Evolutionary conservation across 2,329 filamentous ascomycete species (phyloP).

Genomic region (Neofusicoccum sp.): DNA sequence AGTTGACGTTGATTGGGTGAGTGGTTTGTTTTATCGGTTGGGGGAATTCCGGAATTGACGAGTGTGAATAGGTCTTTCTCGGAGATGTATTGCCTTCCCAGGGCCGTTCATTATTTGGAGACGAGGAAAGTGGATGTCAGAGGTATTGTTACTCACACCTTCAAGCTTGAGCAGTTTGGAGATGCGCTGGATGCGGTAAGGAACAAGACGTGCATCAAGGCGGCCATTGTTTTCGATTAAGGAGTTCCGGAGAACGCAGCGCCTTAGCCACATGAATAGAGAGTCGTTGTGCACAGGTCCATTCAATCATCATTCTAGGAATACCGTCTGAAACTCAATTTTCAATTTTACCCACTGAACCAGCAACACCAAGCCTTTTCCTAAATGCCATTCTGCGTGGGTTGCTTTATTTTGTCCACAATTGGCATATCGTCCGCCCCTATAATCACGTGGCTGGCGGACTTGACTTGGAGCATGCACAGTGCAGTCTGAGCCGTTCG

Average conservation of each 20-base stretch:
- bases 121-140: conserved; percentile 63
- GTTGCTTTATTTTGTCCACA: not conserved
- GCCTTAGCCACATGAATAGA: not conserved
- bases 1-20: conserved; percentile 70
- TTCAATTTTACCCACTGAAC: not conserved
- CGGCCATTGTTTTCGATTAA: conserved; percentile 69
- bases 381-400: no score
- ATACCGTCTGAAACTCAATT: not conserved
- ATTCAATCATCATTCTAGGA: not conserved
- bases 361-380: no score
- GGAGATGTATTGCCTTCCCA: conserved; percentile 56
- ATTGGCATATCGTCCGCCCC: no score
- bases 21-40: not conserved
- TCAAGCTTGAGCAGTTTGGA: conserved; percentile 72
- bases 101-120: conserved; percentile 48
- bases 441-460: no score
- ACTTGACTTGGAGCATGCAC: no score
- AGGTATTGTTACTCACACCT: conserved; percentile 74
- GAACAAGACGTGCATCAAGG: conserved; percentile 75
- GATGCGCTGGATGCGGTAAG: conserved; percentile 71
- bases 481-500: no score
- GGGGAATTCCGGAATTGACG: not conserved
- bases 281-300: not conserved
- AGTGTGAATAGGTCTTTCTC: conserved; percentile 61
- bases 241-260: no score